Evolutionary conservation across 306 rosid genomes (phyloP).

Genomic region (Ceratonia siliqua): DNA sequence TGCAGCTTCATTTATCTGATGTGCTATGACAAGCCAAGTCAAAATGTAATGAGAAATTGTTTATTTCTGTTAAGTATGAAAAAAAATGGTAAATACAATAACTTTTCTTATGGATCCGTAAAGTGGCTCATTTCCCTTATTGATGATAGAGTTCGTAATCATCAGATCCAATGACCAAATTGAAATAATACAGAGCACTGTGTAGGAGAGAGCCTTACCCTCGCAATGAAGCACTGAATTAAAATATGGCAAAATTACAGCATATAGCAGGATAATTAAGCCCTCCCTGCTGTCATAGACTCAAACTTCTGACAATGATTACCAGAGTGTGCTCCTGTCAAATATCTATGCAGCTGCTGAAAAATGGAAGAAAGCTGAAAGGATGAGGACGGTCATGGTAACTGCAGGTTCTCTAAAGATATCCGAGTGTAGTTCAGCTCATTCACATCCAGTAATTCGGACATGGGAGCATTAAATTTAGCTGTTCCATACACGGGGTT

Average conservation of each 20-base stretch:
- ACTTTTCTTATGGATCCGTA: not conserved
- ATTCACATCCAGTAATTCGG: too few species aligned
- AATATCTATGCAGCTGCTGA: slow-evolving; percentile 64
- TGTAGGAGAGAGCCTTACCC: not conserved
- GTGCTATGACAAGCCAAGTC: not conserved
- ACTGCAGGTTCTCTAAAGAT: slow-evolving; percentile 46
- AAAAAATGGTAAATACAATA: not conserved
- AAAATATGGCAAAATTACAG: not conserved
- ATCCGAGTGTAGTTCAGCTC: slow-evolving; percentile 47
- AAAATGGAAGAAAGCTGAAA: slow-evolving; percentile 64
- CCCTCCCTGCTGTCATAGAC: not conserved
- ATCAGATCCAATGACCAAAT: not conserved
- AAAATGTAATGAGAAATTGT: not conserved
- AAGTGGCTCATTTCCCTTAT: not conserved
- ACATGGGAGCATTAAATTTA: too few species aligned
- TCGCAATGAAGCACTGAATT: not conserved
- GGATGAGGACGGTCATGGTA: slow-evolving; percentile 39
- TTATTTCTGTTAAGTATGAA: not conserved
- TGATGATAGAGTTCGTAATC: not conserved
- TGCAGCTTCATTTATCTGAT: not conserved
- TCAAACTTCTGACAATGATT: slow-evolving; percentile 19
- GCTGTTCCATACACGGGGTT: too few species aligned
- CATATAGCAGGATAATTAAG: not conserved
- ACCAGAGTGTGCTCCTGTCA: slow-evolving; percentile 54
- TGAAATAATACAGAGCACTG: not conserved